phyloP scores from a whole-genome alignment of 306 rosid genomes.

The Fagus sylvatica region DNA sequence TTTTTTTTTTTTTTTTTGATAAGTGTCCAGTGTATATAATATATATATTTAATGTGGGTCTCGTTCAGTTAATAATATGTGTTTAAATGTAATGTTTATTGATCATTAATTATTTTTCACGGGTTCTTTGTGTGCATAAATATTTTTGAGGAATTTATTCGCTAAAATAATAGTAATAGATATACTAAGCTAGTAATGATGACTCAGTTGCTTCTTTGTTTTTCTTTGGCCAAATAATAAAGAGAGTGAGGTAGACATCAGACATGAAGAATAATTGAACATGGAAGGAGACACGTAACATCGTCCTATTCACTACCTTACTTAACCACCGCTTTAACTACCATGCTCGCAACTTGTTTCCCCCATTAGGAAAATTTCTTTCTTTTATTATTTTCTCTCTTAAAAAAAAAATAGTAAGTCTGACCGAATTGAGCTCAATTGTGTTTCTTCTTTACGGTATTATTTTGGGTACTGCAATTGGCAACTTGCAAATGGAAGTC shows the following conservation, averaged over 20 bases:
- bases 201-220: background rate
- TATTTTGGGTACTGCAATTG: no score
- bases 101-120: background rate
- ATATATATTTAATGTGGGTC: background rate
- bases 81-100: background rate
- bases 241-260: background rate
- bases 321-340: slow-evolving; percentile 28
- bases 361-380: no score
- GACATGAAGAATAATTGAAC: no score
- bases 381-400: no score
- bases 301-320: slow-evolving; percentile 33
- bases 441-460: no score
- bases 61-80: background rate
- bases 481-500: no score
- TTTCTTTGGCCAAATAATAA: background rate
- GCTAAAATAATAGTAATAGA: background rate
- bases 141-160: background rate
- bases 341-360: background rate
- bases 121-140: background rate
- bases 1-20: background rate
- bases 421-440: no score
- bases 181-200: no score
- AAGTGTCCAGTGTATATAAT: no score
- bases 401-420: no score
- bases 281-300: background rate